phyloP scores from a whole-genome alignment of 345 rosid species.

The Triadica sebifera region DNA sequence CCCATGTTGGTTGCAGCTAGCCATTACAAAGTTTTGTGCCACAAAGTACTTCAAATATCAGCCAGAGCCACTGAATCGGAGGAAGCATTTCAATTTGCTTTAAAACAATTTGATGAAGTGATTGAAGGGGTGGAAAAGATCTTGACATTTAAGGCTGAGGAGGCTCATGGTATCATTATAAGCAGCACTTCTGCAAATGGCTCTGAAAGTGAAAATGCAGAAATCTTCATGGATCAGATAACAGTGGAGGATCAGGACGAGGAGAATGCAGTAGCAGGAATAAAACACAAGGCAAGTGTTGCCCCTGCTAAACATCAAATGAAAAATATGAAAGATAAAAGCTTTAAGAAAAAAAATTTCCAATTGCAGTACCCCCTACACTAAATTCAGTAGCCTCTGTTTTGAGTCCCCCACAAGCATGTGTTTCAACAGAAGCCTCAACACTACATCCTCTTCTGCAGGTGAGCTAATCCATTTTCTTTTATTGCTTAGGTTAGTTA shows the following conservation, averaged over 20 bases:
- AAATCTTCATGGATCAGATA: conserved; percentile 19
- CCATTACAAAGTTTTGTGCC: conserved; percentile 32
- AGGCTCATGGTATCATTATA: conserved; percentile 22
- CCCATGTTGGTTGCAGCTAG: conserved; percentile 31
- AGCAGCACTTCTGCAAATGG: conserved; percentile 22
- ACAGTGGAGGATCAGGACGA: conserved; percentile 19
- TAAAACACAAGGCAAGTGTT: conserved; percentile 9
- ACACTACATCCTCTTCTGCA: conserved; percentile 24
- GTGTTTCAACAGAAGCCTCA: conserved; percentile 26
- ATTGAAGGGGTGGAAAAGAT: conserved; percentile 36
- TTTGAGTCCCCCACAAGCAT: conserved; percentile 25
- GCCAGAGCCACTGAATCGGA: conserved; percentile 38
- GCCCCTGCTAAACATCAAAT: conserved; percentile 7
- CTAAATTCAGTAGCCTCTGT: conserved; percentile 11
- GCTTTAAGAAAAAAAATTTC: conserved; percentile 11
- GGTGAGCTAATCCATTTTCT: conserved; percentile 19
- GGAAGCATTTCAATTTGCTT: conserved; percentile 37
- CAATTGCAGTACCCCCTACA: conserved; percentile 13
- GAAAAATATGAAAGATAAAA: conserved; percentile 11
- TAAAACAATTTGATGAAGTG: conserved; percentile 30
- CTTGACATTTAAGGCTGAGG: conserved; percentile 26
- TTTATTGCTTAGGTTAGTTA: not conserved
- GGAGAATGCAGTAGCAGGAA: conserved; percentile 1
- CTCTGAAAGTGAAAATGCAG: conserved; percentile 29
- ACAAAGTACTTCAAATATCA: conserved; percentile 25